Conservation (phyloP, 2,329 filamentous ascomycete genomes). For the Colletotrichum sp. region DNA sequence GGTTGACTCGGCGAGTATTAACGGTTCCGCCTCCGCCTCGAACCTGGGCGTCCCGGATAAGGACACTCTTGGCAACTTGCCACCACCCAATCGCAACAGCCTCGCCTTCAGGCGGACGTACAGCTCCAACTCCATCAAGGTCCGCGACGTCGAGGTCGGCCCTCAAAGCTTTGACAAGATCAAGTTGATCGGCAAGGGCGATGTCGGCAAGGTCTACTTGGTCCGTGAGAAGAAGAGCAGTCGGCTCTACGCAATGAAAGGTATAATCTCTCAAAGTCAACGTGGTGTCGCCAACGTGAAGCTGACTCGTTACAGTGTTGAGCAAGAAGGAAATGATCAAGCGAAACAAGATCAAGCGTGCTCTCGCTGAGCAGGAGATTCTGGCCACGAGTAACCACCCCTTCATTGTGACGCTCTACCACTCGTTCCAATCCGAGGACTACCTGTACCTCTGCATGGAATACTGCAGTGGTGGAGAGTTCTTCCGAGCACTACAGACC, state of each 20-base stretch:
- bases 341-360: slow-evolving; percentile 99
- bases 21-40: slow-evolving; percentile 31
- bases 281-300: not conserved
- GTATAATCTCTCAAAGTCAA: slow-evolving; percentile 51
- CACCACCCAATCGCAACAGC: slow-evolving; percentile 69
- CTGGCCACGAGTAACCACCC: slow-evolving; percentile 98
- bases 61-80: slow-evolving; percentile 65
- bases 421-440: slow-evolving; percentile 99
- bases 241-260: slow-evolving; percentile 97
- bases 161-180: slow-evolving; percentile 99
- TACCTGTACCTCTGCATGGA: slow-evolving; percentile 99
- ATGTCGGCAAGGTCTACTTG: slow-evolving; percentile 97
- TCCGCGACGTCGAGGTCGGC: slow-evolving; percentile 94
- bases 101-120: slow-evolving; percentile 92
- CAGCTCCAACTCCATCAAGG: slow-evolving; percentile 99
- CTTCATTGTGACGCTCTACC: slow-evolving; percentile 97
- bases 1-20: slow-evolving; percentile 45
- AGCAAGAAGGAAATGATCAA: slow-evolving; percentile 99
- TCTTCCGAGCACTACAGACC: slow-evolving; percentile 96
- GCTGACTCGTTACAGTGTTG: slow-evolving; percentile 69
- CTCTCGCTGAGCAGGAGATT: slow-evolving; percentile 96
- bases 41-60: slow-evolving; percentile 43
- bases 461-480: slow-evolving; percentile 98
- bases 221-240: slow-evolving; percentile 98
- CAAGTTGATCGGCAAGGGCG: slow-evolving; percentile 97